A percentile compares a stretch with the other conserved stretches of the same genome.
Conservation (phyloP, 1,139 yeast species). For the Candida sanyaensis region DNA sequence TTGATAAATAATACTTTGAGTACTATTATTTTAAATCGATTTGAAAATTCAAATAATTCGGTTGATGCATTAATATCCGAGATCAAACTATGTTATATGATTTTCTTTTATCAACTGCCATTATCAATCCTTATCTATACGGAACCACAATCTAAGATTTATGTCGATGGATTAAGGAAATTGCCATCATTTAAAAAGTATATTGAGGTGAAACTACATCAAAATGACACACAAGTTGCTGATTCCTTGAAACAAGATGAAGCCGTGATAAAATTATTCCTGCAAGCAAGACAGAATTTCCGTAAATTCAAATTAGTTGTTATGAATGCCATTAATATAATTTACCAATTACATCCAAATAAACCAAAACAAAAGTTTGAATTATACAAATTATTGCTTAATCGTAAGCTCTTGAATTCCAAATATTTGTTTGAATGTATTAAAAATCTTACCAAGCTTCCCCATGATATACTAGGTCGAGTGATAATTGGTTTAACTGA, state of each 20-base stretch:
- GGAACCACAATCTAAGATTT: slow-evolving; percentile 11
- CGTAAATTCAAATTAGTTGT: slow-evolving; percentile 24
- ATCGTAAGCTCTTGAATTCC: slow-evolving; percentile 21
- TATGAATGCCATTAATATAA: slow-evolving; percentile 25
- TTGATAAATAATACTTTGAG: slow-evolving; percentile 29
- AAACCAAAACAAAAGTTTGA: slow-evolving; percentile 27
- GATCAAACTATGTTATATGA: slow-evolving; percentile 65
- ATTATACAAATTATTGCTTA: slow-evolving; percentile 32
- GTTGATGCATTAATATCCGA: slow-evolving; percentile 55
- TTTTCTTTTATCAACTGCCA: slow-evolving; percentile 72
- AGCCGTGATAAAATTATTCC: slow-evolving; percentile 19
- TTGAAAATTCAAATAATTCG: slow-evolving; percentile 45
- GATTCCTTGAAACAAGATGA: slow-evolving; percentile 22
- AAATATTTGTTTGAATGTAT: slow-evolving; percentile 16
- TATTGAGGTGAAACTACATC: slow-evolving; percentile 25
- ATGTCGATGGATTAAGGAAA: slow-evolving; percentile 28
- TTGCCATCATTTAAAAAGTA: slow-evolving; percentile 40
- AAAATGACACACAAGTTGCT: slow-evolving; percentile 14
- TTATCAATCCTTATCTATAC: slow-evolving; percentile 42
- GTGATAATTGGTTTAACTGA: slow-evolving; percentile 10
- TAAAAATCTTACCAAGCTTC: slow-evolving; percentile 5
- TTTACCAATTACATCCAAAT: slow-evolving; percentile 20
- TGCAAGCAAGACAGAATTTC: slow-evolving; percentile 20
- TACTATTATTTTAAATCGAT: slow-evolving; percentile 37
- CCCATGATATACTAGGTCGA: slow-evolving; percentile 5